Evolutionary conservation across 2,329 filamentous ascomycete species (phyloP).

Genomic region (Capronia americana): DNA sequence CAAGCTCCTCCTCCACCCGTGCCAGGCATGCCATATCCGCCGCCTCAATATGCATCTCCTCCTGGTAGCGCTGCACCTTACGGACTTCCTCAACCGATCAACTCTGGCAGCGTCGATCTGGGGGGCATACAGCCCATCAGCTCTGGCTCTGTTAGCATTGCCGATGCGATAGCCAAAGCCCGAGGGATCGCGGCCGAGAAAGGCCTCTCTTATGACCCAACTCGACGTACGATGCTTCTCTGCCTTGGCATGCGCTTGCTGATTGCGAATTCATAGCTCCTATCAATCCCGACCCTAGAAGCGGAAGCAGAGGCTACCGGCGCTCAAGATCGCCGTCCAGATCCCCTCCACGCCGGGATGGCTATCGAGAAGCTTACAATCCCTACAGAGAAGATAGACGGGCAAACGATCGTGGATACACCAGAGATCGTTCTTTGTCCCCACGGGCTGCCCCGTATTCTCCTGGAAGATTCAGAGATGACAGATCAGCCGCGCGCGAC

Average conservation of each 20-base stretch:
- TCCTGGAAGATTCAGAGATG: slow-evolving; percentile 47
- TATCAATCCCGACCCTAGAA: slow-evolving; percentile 35
- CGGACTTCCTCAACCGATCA: slow-evolving; percentile 49
- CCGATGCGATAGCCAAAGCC: slow-evolving; percentile 83
- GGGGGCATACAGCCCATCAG: slow-evolving; percentile 79
- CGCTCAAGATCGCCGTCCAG: slow-evolving; percentile 72
- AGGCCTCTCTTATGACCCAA: slow-evolving; percentile 63
- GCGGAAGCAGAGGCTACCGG: slow-evolving; percentile 61
- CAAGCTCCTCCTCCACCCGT: slow-evolving; percentile 48
- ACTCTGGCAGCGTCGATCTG: slow-evolving; percentile 77
- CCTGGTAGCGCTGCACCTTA: slow-evolving; percentile 51
- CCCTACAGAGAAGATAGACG: slow-evolving; percentile 86
- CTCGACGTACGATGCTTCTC: slow-evolving; percentile 39
- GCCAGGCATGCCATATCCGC: slow-evolving; percentile 49
- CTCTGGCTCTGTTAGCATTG: slow-evolving; percentile 81
- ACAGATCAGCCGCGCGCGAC: slow-evolving; percentile 62
- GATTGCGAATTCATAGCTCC: slow-evolving; percentile 20
- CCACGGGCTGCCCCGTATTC: slow-evolving; percentile 62
- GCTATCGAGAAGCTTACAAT: slow-evolving; percentile 77
- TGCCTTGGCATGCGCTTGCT: background rate
- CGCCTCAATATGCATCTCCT: slow-evolving; percentile 52
- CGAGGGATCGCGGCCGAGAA: slow-evolving; percentile 82
- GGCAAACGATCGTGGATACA: slow-evolving; percentile 61
- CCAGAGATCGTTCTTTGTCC: slow-evolving; percentile 76
- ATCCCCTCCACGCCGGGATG: slow-evolving; percentile 73